A percentile compares a stretch with the other conserved stretches of the same genome.
phyloP scores from a whole-genome alignment of 495 filamentous ascomycete species.

The Physcia stellaris region DNA sequence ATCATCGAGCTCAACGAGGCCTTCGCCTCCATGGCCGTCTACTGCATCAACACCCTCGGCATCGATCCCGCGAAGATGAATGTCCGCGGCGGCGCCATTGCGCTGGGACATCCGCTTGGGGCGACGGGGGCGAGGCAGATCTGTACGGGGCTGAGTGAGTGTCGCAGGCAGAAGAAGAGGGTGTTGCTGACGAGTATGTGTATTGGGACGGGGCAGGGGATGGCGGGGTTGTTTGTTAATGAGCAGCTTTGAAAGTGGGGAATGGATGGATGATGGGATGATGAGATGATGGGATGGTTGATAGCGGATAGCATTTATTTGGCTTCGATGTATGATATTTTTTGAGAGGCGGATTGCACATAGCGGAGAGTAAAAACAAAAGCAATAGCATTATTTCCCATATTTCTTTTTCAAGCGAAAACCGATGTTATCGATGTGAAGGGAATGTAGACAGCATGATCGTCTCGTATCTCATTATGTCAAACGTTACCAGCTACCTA shows the following conservation, averaged over 20 bases:
- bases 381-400: too few relatives aligned
- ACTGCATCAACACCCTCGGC: slow-evolving; percentile 66
- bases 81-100: slow-evolving; percentile 67
- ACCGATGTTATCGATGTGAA: too few relatives aligned
- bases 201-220: slow-evolving; percentile 71
- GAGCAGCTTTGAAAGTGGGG: slow-evolving; percentile 41
- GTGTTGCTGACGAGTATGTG: slow-evolving; percentile 77
- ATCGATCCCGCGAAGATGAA: slow-evolving; percentile 81
- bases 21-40: slow-evolving; percentile 94
- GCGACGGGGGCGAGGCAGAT: slow-evolving; percentile 70
- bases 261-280: too few relatives aligned
- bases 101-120: slow-evolving; percentile 72
- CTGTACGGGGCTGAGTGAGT: slow-evolving; percentile 72
- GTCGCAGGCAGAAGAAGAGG: slow-evolving; percentile 66
- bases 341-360: too few relatives aligned
- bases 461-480: too few relatives aligned
- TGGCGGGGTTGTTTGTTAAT: slow-evolving; percentile 77
- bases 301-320: too few relatives aligned
- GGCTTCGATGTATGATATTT: too few relatives aligned
- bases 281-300: too few relatives aligned
- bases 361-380: too few relatives aligned
- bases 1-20: slow-evolving; percentile 95
- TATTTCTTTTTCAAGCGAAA: too few relatives aligned
- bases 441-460: too few relatives aligned
- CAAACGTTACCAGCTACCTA: too few relatives aligned